Conservation (phyloP, 2,329 filamentous ascomycete species). For the Fusarium sterilihyphosum region DNA sequence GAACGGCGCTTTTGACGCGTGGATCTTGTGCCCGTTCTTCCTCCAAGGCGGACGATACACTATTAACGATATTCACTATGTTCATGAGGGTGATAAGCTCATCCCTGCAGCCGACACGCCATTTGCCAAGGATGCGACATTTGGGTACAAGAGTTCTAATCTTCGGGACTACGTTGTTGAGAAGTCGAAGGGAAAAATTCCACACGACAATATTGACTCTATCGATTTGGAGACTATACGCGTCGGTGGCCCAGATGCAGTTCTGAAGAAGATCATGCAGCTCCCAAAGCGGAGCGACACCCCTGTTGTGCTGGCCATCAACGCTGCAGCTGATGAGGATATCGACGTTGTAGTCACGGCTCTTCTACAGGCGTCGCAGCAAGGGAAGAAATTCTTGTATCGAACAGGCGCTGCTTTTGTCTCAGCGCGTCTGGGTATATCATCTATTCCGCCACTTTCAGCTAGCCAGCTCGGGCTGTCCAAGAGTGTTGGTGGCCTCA, state of each 20-base stretch:
- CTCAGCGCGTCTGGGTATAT: conserved; percentile 61
- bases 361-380: conserved; percentile 50
- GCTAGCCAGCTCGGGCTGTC: conserved; percentile 54
- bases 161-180: conserved; percentile 59
- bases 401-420: conserved; percentile 56
- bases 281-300: conserved; percentile 44
- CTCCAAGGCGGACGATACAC: conserved; percentile 67
- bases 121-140: conserved; percentile 66
- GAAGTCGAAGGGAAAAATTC: conserved; percentile 58
- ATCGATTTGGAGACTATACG: conserved; percentile 61
- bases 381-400: conserved; percentile 50
- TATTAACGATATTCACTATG: conserved; percentile 67
- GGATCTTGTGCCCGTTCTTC: conserved; percentile 68
- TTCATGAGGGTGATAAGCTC: conserved; percentile 57
- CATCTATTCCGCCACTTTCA: conserved; percentile 60
- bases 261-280: conserved; percentile 53
- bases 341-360: conserved; percentile 65
- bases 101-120: conserved; percentile 60
- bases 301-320: conserved; percentile 54
- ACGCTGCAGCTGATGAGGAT: conserved; percentile 63
- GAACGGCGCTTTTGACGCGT: conserved; percentile 60
- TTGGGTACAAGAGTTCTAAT: conserved; percentile 65
- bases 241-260: conserved; percentile 53
- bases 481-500: conserved; percentile 56
- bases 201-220: conserved; percentile 51